Evolutionary conservation across 164 flowering plant genomes (phyloP), one percentile per base, ranked within the genome.

Genomic region (Pachysandra terminalis): DNA sequence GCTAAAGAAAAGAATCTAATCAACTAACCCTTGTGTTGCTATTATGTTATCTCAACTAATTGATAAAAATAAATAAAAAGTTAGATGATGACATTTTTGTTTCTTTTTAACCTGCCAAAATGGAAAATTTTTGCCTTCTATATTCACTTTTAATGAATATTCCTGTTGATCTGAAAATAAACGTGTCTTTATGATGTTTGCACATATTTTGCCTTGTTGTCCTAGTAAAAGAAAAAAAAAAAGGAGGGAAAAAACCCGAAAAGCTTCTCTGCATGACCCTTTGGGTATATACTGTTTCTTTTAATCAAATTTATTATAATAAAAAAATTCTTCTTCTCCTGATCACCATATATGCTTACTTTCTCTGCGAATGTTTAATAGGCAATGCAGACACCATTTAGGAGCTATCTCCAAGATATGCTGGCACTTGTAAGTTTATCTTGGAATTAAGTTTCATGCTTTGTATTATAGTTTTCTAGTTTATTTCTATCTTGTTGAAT

Each of bases 341-440:
- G 22, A 19, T 55, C 26, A 25, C 35, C 27, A 22, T 21, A 27
- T 49, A 1, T 6, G 48, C 17, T 25, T 52, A 19, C 19, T 13
- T 65, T 68, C 55, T 19, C 40, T 24, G 10, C 53, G 1, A 28
- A 22, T 35, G 28, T 72, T 57, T 53, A 41, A 63, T 84, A 93
- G 98, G 92, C 90, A n/a, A 71, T 73, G 93, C 98, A 93, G 78
- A 93, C 98, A 51, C 98, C 98, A 66, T 93, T 93, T 64, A 85
- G 97, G 79, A 71, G 79, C 80, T 93, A 93, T 70, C 96, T 93
- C 51, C 86, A 80, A 22, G 97, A 90, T 0, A 93, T 93, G 96
- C 74, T 93, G 78, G 84, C 92, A 45, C 84, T 90, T 68, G 98
- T 93, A 83, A 86, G 93, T 83, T 53, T 51, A 65, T 35, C 40